phyloP scores from a whole-genome alignment of 768 basidiomycete genomes.

The Boletus edulis region DNA sequence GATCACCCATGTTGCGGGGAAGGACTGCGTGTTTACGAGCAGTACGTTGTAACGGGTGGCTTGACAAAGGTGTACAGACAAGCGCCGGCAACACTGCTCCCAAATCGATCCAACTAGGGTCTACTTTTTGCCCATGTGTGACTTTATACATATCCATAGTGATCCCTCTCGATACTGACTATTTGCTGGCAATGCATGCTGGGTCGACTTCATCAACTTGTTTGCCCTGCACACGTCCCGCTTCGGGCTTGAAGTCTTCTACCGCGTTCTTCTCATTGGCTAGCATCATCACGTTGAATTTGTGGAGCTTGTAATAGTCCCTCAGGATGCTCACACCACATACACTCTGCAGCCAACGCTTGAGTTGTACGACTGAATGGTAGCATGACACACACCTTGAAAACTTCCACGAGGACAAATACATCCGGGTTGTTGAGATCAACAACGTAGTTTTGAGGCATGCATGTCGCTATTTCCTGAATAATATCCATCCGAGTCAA shows the following conservation, averaged over 20 bases:
- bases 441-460: constrained; percentile 67
- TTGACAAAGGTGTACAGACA: neutral
- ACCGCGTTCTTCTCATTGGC: constrained; percentile 48
- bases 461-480: constrained; percentile 64
- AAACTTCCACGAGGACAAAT: constrained; percentile 78
- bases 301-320: constrained; percentile 68
- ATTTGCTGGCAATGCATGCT: neutral
- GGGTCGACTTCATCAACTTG: neutral
- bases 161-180: too few relatives aligned
- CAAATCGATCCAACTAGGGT: neutral
- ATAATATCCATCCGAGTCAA: constrained; percentile 59
- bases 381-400: constrained; percentile 60
- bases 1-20: constrained; percentile 56
- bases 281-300: constrained; percentile 79
- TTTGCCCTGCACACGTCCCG: constrained; percentile 33
- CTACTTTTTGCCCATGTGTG: neutral
- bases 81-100: neutral
- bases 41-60: neutral
- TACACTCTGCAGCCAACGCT: constrained; percentile 48
- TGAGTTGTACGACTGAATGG: neutral
- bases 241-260: constrained; percentile 31
- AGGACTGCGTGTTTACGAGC: neutral
- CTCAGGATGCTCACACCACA: constrained; percentile 75
- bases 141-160: neutral
- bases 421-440: constrained; percentile 66